Percentiles rank a stretch among this genome's conserved stretches.
Evolutionary conservation across 768 basidiomycete genomes (phyloP).

Genomic region (Paxillus involutus): DNA sequence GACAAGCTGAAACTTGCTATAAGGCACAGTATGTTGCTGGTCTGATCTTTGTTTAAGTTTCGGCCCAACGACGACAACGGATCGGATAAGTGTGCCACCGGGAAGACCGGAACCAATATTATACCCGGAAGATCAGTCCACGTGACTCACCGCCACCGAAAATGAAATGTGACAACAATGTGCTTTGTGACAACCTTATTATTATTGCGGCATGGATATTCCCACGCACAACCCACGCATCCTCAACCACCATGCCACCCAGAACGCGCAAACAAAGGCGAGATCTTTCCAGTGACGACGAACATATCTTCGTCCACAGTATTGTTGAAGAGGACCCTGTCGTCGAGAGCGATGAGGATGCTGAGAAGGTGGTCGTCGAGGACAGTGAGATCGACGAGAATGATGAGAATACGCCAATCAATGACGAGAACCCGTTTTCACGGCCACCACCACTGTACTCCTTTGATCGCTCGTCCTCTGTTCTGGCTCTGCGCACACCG

Average conservation of each 20-base stretch:
- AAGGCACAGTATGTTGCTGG: background rate
- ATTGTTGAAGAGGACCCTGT: conserved; percentile 3
- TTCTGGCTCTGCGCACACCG: conserved; percentile 22
- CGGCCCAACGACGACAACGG: too few relatives aligned
- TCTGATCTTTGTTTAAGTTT: too few relatives aligned
- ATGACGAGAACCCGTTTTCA: conserved; percentile 15
- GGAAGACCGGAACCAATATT: too few relatives aligned
- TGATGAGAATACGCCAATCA: conserved; percentile 17
- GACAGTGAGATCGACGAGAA: conserved; percentile 10
- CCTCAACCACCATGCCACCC: conserved; percentile 4
- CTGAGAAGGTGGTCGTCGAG: conserved; percentile 1
- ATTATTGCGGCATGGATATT: conserved; percentile 1
- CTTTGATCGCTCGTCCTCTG: conserved; percentile 13
- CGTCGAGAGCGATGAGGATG: conserved; percentile 18
- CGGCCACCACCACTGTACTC: background rate
- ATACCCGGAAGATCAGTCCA: conserved; percentile 12
- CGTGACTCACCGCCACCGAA: conserved; percentile 5
- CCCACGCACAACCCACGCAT: conserved; percentile 22
- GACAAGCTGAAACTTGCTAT: background rate
- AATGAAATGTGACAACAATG: background rate
- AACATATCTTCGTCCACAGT: background rate
- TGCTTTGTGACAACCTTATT: conserved; percentile 4
- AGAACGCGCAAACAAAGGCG: conserved; percentile 20
- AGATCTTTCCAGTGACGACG: conserved; percentile 6
- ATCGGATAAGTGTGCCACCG: background rate